Evolutionary conservation across 345 rosid species (phyloP).

Genomic region (Streptanthus diversifolius): DNA sequence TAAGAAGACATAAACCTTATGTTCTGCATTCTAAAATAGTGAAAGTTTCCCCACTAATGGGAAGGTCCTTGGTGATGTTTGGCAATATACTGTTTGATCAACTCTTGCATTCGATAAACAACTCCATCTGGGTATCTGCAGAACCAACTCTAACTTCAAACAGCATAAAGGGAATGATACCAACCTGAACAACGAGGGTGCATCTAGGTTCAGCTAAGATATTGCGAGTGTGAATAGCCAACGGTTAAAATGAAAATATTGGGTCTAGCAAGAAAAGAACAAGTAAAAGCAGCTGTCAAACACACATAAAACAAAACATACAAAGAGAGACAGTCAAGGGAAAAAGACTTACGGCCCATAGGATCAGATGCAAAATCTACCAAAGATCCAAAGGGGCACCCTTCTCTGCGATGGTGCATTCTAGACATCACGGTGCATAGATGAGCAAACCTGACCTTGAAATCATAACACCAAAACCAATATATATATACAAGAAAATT

Average conservation of each 20-base stretch:
- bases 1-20: constrained; percentile 55
- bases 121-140: constrained; percentile 95
- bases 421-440: constrained; percentile 92
- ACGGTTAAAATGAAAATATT: constrained; percentile 85
- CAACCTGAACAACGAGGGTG: constrained; percentile 91
- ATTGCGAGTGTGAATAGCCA: constrained; percentile 94
- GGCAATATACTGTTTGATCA: constrained; percentile 72
- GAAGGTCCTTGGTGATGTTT: constrained; percentile 93
- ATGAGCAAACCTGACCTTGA: constrained; percentile 95
- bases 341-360: constrained; percentile 69
- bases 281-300: not conserved
- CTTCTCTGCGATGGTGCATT: constrained; percentile 97
- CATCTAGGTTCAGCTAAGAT: constrained; percentile 87
- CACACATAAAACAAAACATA: not conserved
- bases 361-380: constrained; percentile 95
- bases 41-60: constrained; percentile 97
- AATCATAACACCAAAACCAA: constrained; percentile 22
- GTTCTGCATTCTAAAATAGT: constrained; percentile 89
- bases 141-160: constrained; percentile 30
- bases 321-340: not conserved
- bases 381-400: constrained; percentile 93
- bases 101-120: constrained; percentile 97
- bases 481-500: constrained; percentile 11
- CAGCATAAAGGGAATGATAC: not conserved
- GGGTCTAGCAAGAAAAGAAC: constrained; percentile 52